Evolutionary conservation across 345 rosid species (phyloP), one percentile per base, ranked within the genome.

Genomic region (Moringa oleifera): DNA sequence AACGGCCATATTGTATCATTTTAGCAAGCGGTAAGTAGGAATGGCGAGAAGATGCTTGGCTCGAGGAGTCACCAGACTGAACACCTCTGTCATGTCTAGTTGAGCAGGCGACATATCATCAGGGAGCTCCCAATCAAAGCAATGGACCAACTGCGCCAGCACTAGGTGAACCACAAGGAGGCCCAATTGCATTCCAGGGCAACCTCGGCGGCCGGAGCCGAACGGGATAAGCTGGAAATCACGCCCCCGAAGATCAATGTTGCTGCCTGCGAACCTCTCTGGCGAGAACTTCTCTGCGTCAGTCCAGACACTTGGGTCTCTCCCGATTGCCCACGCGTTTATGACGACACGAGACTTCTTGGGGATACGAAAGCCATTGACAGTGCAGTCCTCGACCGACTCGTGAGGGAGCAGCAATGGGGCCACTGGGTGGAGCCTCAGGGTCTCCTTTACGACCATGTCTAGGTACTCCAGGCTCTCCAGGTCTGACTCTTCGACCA

Each of bases 71-170:
- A 58, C 71, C 0, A 78, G 58, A 21, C 83, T 23, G 2, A 78
- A 83, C 49, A 57, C 68, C 52, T 83, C 85, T 0, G 65, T 69
- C 85, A 83, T 80, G 61, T 83, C 80, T 50, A 80, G 33, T 0
- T 80, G 81, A 0, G 6, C 20, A 0, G 72, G 59, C 41, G 23
- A 28, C 68, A 75, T 60, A 8, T 53, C 65, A 6, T 68, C 23
- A 0, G 83, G 81, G 0, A 80, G 79, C 36, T 78, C 71, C 88
- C 83, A 80, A 47, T 70, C 75, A 57, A 83, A 83, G 77, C 83
- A 80, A 67, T 83, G 85, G 13, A 75, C 70, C 16, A 83, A 53
- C 12, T 83, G 87, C 0, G 81, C 87, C 15, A 73, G 0, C 25
- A 69, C 72, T 8, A 57, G 66, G 1, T 59, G 71, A n/a, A 79